Percentiles rank a stretch among this genome's conserved stretches.
Evolutionary conservation across 2,329 filamentous ascomycete species (phyloP).

Genomic region (Cladosporium oxysporum): DNA sequence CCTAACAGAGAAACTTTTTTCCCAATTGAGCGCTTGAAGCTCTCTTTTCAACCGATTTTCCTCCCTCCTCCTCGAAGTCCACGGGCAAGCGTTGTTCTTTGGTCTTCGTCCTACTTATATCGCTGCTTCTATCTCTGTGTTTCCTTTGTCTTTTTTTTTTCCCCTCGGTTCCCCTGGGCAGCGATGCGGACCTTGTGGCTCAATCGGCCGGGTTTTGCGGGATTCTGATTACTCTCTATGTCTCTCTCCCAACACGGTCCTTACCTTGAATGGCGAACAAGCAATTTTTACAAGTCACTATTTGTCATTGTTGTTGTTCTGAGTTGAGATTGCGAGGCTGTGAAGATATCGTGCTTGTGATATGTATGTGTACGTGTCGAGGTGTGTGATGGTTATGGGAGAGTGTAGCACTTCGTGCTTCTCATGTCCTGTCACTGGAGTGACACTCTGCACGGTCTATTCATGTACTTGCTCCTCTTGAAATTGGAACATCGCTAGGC

Average conservation of each 20-base stretch:
- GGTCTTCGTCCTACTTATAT: neutral
- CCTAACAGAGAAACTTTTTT: slow-evolving; percentile 7
- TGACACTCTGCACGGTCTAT: no score
- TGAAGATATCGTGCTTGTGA: neutral
- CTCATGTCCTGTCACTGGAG: neutral
- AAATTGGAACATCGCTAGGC: no score
- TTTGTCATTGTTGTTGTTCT: neutral
- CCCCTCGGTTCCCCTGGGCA: neutral
- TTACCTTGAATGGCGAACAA: slow-evolving; percentile 5
- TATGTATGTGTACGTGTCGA: neutral
- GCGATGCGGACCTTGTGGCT: slow-evolving; percentile 16
- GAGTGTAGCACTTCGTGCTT: neutral
- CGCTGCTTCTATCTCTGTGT: neutral
- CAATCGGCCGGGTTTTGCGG: slow-evolving; percentile 18
- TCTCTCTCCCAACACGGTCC: slow-evolving; percentile 6
- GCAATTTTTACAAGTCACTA: neutral
- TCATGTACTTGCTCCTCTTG: no score
- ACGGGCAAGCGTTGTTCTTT: neutral
- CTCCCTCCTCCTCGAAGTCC: neutral
- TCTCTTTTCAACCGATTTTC: neutral
- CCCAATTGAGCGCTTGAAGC: slow-evolving; percentile 1
- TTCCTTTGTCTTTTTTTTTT: neutral
- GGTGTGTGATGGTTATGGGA: neutral
- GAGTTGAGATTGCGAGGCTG: neutral
- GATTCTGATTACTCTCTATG: neutral